phyloP scores from a whole-genome alignment of 108 stramenopile species.

The Cylindrotheca closterium region DNA sequence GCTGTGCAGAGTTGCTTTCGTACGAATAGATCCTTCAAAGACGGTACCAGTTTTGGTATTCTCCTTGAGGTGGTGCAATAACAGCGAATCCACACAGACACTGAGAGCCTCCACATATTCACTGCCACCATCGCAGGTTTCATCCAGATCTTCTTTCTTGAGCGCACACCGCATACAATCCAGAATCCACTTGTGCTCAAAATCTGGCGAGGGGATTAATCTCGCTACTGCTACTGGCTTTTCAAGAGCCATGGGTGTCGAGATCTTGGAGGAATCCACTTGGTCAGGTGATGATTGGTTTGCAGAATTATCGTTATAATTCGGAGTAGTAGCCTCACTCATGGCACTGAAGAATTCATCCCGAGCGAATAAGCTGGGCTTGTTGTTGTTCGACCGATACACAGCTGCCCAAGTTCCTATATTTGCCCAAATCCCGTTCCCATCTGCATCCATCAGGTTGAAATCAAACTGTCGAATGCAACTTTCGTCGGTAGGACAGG shows the following conservation, averaged over 20 bases:
- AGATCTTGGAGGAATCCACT: not conserved
- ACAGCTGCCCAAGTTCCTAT: constrained; percentile 65
- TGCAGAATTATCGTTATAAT: not conserved
- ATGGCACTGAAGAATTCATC: constrained; percentile 84
- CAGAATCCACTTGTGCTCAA: constrained; percentile 40
- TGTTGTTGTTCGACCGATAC: constrained; percentile 74
- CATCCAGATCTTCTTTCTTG: constrained; percentile 73
- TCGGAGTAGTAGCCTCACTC: constrained; percentile 32
- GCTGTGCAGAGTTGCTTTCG: constrained; percentile 73
- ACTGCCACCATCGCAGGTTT: constrained; percentile 75
- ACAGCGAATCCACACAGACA: constrained; percentile 71
- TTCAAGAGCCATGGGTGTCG: constrained; percentile 8
- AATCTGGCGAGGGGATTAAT: constrained; percentile 42
- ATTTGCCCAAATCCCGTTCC: not conserved
- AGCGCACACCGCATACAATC: constrained; percentile 74
- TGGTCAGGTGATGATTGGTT: not conserved
- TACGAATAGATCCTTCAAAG: constrained; percentile 74
- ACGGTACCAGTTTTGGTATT: constrained; percentile 1
- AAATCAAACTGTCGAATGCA: constrained; percentile 54
- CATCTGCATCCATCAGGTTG: constrained; percentile 29
- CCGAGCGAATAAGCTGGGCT: constrained; percentile 71
- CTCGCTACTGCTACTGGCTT: constrained; percentile 77
- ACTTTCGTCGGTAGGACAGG: constrained; percentile 53
- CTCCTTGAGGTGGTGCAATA: constrained; percentile 44
- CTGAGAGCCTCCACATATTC: constrained; percentile 79